Evolutionary conservation across 805 yeast genomes (phyloP), one percentile per base, ranked within the genome.

Genomic region (Wickerhamomyces chaumierensis): DNA sequence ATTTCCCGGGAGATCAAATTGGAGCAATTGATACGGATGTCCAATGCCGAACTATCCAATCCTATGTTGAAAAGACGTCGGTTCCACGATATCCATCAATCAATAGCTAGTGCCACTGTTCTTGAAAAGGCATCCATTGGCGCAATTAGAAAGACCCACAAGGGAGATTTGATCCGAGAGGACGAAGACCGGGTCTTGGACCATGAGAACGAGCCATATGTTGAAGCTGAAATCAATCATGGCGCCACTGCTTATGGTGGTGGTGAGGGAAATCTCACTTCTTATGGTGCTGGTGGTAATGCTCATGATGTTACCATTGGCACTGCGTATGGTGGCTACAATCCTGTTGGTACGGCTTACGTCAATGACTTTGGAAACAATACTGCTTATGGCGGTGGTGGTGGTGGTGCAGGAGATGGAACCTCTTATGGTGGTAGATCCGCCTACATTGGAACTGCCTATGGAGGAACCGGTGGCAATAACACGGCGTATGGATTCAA

Each of bases 151-250:
- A 69, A 86, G 49, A 84, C 95, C 3, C 95, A 86, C 55, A 83
- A 81, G 56, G 95, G 96, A 19, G 95, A 87, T 44, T 88, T 82
- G 52, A 56, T 82, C n/a, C 68, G 84, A 5, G 94, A 81, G 40
- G 63, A 58, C 33, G 73, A 67, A 18, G 72, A 46, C 8, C 15
- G 38, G 5, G 12, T 14, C 5, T 11, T 11, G n/a, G 14, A 9
- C 14, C 29, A 25, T 9, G 36, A 5, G 36, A 35, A 4, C 41
- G 36, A 7, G 15, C 41, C 18, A 49, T 47, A 8, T 13, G 29
- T 25, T 32, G 53, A 48, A 31, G 47, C 25, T 31, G 64, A 61
- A 39, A 45, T 51, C 31, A 51, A 61, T 28, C 57, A 55, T 43
- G 56, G 59, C 18, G 47, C 33, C 15, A 31, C 18, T 17, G 9